Evolutionary conservation across 1,139 yeast genomes (phyloP), one percentile per base, ranked within the genome.

Genomic region (Candida anutae): DNA sequence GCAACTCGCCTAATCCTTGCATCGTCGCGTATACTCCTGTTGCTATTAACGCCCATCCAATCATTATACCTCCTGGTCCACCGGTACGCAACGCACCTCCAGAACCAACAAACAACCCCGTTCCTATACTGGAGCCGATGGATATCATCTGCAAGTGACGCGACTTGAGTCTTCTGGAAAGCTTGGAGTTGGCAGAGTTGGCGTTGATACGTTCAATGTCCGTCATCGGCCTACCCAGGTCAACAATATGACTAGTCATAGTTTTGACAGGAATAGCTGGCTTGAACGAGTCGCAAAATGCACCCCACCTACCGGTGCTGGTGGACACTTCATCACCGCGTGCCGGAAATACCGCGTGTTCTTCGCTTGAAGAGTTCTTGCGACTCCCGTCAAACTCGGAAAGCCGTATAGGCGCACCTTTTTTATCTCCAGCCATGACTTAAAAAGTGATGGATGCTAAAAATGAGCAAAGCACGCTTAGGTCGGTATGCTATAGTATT

Each of bases 41-140:
- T 3, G 46, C 42, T 6, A 41, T 44, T 28, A 44, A 27, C 6
- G 30, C 26, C 48, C 48, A 45, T 6, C 42, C 88, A 22, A 84
- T 60, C 25, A 85, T 58, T 25, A 85, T 57, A 25, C 82, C 79
- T 1, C 74, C 85, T 2, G 95, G 87, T 2, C 95, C 95, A 32
- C 88, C 94, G 27, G 59, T 53, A 24, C 44, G 37, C 37, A 64
- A 50, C 13, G 66, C 66, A 14, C 45, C 36, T 9, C 53, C 54
- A 11, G 51, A 42, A 24, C 54, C 54, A 11, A 49, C 45, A 28
- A 49, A 49, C 28, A 77, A 55, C 23, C 85, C 85, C 1, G 84
- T 62, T 38, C 84, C 84, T 21, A 77, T 69, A 32, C 77, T 64
- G 24, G 81, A 79, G 27, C 82, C 82, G 29, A 77, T 63, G 22